Evolutionary conservation across 2,329 filamentous ascomycete species (phyloP).

Genomic region (Ophiostoma sp.): DNA sequence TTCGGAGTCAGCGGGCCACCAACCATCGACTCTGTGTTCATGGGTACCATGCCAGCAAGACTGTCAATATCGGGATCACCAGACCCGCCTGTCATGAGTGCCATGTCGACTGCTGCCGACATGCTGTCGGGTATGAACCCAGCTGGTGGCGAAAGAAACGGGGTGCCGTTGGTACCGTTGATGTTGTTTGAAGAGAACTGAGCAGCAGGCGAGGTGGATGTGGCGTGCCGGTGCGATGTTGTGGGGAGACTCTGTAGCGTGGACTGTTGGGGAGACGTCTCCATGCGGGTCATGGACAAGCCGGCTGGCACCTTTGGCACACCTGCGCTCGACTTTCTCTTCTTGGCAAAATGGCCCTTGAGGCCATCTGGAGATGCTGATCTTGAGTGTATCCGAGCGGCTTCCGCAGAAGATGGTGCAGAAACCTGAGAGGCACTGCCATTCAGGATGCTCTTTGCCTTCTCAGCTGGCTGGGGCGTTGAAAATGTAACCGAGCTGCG

Average conservation of each 20-base stretch:
- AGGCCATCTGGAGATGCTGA: constrained; percentile 65
- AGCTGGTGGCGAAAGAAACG: constrained; percentile 39
- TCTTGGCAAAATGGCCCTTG: constrained; percentile 65
- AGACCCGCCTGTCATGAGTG: constrained; percentile 25
- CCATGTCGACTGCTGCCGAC: constrained; percentile 28
- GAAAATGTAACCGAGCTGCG: constrained; percentile 41
- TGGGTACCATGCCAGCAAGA: constrained; percentile 26
- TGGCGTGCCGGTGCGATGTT: constrained; percentile 30
- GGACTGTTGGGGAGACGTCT: constrained; percentile 44
- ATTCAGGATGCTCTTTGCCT: not conserved
- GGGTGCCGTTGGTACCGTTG: constrained; percentile 33
- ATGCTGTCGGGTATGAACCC: constrained; percentile 28
- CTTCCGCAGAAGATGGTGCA: constrained; percentile 29
- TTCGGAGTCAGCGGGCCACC: constrained; percentile 60
- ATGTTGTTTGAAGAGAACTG: constrained; percentile 33
- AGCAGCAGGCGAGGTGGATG: constrained; percentile 42
- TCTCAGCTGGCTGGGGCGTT: constrained; percentile 10
- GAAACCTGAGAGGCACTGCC: not conserved
- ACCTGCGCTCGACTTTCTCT: constrained; percentile 67
- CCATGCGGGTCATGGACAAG: constrained; percentile 76
- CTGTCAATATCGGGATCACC: constrained; percentile 28
- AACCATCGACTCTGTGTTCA: constrained; percentile 20
- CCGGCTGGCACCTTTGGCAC: constrained; percentile 64
- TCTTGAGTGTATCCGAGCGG: constrained; percentile 41
- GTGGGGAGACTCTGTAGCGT: constrained; percentile 32